Conservation (phyloP, 116 monocot genomes). For the Zostera marina region DNA sequence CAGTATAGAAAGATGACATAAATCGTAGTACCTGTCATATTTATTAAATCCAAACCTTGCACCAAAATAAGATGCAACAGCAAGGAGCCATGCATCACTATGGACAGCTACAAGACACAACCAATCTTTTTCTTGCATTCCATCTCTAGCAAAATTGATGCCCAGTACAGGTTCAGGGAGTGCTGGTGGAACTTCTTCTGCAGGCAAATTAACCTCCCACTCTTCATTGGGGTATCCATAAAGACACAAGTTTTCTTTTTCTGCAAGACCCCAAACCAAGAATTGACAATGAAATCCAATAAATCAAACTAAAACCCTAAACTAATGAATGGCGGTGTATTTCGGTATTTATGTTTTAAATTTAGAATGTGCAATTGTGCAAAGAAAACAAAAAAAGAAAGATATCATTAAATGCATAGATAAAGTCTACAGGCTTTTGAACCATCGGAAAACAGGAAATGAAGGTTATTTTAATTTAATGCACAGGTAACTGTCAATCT, state of each 20-base stretch:
- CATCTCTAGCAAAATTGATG: conserved; percentile 23
- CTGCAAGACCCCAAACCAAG: conserved; percentile 6
- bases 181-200: conserved; percentile 22
- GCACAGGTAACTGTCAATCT: too few relatives aligned
- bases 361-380: too few relatives aligned
- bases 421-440: too few relatives aligned
- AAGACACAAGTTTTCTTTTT: conserved; percentile 21
- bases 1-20: too few relatives aligned
- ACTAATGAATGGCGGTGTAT: too few relatives aligned
- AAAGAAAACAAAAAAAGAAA: too few relatives aligned
- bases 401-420: too few relatives aligned
- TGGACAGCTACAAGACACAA: conserved; percentile 19
- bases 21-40: conserved; percentile 12
- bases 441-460: too few relatives aligned
- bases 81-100: conserved; percentile 20
- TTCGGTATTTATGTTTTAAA: too few relatives aligned
- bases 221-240: conserved; percentile 17
- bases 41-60: conserved; percentile 23
- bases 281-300: too few relatives aligned
- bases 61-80: conserved; percentile 23
- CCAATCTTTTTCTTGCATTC: conserved; percentile 26
- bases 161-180: conserved; percentile 21
- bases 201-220: conserved; percentile 23
- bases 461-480: too few relatives aligned
- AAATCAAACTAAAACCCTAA: background rate